Evolutionary conservation across 441 rosid genomes (phyloP).

Genomic region (Viola pubescens): DNA sequence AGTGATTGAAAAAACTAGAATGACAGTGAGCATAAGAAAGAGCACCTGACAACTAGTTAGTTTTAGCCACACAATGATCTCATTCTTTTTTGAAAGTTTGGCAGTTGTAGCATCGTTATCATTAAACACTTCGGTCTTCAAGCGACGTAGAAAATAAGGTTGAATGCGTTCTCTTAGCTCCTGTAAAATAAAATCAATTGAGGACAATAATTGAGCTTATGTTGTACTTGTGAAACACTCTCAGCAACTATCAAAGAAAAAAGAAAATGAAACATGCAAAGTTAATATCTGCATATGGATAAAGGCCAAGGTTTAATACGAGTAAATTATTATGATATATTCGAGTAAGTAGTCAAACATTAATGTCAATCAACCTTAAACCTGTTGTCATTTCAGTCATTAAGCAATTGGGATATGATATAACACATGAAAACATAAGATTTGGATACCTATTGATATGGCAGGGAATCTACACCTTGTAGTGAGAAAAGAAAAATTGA

Average conservation of each 20-base stretch:
- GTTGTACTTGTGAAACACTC: background rate
- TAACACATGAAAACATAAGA: background rate
- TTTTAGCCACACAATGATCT: slow-evolving; percentile 86
- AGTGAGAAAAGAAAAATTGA: background rate
- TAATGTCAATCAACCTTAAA: too few species aligned
- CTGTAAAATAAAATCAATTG: slow-evolving; percentile 27
- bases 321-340: too few species aligned
- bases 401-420: too few species aligned
- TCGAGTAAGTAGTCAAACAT: too few species aligned
- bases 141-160: slow-evolving; percentile 87
- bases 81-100: slow-evolving; percentile 80
- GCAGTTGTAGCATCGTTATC: slow-evolving; percentile 45
- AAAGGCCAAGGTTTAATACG: background rate
- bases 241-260: background rate
- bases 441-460: too few species aligned
- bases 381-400: too few species aligned
- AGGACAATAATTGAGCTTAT: slow-evolving; percentile 1
- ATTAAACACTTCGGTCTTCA: slow-evolving; percentile 76
- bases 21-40: slow-evolving; percentile 4
- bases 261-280: background rate
- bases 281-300: too few species aligned
- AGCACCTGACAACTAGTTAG: slow-evolving; percentile 79
- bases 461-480: too few species aligned
- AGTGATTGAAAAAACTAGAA: too few species aligned
- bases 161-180: slow-evolving; percentile 83